Percentiles rank a stretch among this genome's conserved stretches.
phyloP scores from a whole-genome alignment of 768 basidiomycete genomes.

The Pulveroboletus sp. region DNA sequence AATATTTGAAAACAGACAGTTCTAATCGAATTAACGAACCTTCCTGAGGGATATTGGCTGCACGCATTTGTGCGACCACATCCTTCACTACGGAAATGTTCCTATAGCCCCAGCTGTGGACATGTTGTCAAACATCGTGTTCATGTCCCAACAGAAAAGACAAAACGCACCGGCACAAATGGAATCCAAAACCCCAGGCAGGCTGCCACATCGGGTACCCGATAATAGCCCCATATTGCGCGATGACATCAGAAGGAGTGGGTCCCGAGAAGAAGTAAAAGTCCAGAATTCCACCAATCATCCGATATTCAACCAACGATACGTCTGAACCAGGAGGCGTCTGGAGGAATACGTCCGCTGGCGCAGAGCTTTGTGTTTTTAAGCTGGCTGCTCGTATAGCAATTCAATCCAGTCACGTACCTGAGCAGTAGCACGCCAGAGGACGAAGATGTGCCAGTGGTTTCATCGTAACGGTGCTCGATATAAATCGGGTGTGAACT shows the following conservation, averaged over 20 bases:
- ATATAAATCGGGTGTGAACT: constrained; percentile 67
- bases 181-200: constrained; percentile 76
- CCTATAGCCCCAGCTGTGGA: constrained; percentile 40
- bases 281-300: constrained; percentile 71
- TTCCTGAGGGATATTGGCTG: constrained; percentile 71
- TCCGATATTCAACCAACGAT: constrained; percentile 67
- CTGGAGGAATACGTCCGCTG: constrained; percentile 64
- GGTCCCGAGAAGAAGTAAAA: constrained; percentile 72
- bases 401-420: constrained; percentile 28
- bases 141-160: neutral
- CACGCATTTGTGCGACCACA: constrained; percentile 55
- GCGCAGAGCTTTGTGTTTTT: constrained; percentile 47
- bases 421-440: constrained; percentile 76
- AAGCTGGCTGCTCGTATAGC: neutral
- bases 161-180: constrained; percentile 53
- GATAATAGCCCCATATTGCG: constrained; percentile 64
- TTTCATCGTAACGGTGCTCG: constrained; percentile 60
- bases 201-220: constrained; percentile 71
- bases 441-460: constrained; percentile 47
- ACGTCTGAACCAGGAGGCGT: constrained; percentile 51
- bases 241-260: constrained; percentile 49
- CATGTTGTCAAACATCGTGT: neutral
- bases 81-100: constrained; percentile 52
- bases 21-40: constrained; percentile 32
- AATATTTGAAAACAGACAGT: neutral